Evolutionary conservation across 495 filamentous ascomycete genomes (phyloP), one percentile per base, ranked within the genome.

Genomic region (Cladorrhinum samala): DNA sequence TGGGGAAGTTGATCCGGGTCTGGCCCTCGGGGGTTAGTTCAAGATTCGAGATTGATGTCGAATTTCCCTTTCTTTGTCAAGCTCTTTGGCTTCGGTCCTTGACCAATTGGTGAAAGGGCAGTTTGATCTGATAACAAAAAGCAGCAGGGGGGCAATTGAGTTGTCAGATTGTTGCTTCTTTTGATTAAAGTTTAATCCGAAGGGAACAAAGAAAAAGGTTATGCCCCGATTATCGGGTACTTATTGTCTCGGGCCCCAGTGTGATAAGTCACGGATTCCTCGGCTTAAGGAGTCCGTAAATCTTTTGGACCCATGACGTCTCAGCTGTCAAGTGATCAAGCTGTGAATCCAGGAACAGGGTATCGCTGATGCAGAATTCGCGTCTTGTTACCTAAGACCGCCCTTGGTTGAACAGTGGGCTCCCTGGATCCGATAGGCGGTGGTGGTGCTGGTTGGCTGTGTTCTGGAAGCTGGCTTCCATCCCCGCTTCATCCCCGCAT

Each of bases 321-420:
- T 38, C 20, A 21, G 19, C 33, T 13, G 50, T 57, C 55, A 57
- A 57, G 50, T 57, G 55, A 57, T 46, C 55, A 47, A 23, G 41
- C 38, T 38, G 7, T 37, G 20, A 36, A n/a, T 1, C 37, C 18
- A 27, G n/a, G n/a, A n/a, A n/a, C n/a, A n/a, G n/a, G n/a, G n/a
- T n/a, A n/a, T n/a, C n/a, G n/a, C n/a, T n/a, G n/a, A n/a, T n/a
- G n/a, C n/a, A n/a, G n/a, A n/a, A n/a, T n/a, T n/a, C n/a, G n/a
- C n/a, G n/a, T 23, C 4, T 24, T 24, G 16, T 47, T 47, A 53
- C 50, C 16, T 53, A 57, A 57, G 39, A 46, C 30, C 1, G n/a
- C 39, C 14, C 46, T 39, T 46, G 25, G 19, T 43, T 16, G 41
- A 33, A 42, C 47, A 8, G n/a, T 41, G 4, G 6, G 5, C 39